Conservation (phyloP, 2,329 filamentous ascomycete species). For the Pseudocercospora eumusae region DNA sequence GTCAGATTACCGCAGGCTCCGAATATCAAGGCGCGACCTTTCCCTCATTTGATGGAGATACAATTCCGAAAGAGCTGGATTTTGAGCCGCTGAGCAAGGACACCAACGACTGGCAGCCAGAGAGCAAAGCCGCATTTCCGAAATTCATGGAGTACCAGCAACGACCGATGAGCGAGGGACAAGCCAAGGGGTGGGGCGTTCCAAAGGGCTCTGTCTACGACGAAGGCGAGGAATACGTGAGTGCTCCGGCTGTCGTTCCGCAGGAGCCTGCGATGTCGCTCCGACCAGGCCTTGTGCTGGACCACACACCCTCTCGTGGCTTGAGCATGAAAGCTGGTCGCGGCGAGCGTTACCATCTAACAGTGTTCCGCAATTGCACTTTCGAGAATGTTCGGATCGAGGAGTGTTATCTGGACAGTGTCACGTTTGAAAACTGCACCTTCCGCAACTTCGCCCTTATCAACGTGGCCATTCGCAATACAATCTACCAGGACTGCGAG, state of each 20-base stretch:
- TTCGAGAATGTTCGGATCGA: constrained; percentile 11
- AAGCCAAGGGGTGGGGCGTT: background rate
- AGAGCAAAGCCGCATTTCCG: background rate
- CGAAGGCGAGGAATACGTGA: background rate
- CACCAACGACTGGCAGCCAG: background rate
- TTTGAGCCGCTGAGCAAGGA: background rate
- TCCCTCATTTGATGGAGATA: background rate
- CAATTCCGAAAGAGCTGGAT: background rate
- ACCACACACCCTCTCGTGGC: background rate
- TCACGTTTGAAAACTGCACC: constrained; percentile 2
- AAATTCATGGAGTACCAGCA: background rate
- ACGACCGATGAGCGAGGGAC: background rate
- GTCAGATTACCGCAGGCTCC: background rate
- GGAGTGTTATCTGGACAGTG: constrained; percentile 10
- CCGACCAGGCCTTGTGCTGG: constrained; percentile 9
- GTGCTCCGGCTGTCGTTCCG: background rate
- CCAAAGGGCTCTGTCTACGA: background rate
- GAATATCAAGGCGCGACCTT: background rate
- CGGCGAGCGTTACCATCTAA: background rate
- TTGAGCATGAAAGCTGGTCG: background rate
- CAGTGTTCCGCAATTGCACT: constrained; percentile 12
- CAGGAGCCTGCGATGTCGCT: constrained; percentile 38
- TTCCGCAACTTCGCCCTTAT: background rate
- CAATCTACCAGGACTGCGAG: background rate
- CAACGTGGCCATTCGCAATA: background rate